These are phyloP conservation scores for Aspergillus fumigatiaffinis DNA, from an alignment of 2,329 filamentous ascomycete species.

Conservation along the genomic window DNA sequence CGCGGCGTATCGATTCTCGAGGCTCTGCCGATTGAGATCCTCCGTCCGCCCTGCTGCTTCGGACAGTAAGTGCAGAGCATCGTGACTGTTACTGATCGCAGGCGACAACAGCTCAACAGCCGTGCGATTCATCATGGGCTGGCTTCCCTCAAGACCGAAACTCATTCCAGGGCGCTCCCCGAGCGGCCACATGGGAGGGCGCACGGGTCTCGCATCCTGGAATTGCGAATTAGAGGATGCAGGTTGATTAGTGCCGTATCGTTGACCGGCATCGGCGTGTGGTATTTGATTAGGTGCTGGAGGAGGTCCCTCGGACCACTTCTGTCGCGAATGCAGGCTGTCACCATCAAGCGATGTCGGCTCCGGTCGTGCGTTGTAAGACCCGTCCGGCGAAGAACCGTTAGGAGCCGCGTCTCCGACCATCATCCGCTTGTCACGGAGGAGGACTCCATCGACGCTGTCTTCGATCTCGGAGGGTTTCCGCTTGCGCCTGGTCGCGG, in stretches of 20 bases:
- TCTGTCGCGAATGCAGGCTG: slow-evolving; percentile 19
- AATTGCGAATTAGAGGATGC: slow-evolving; percentile 17
- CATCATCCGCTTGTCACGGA: slow-evolving; percentile 52
- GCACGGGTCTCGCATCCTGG: slow-evolving; percentile 24
- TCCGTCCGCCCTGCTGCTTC: slow-evolving; percentile 65
- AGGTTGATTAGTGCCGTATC: slow-evolving; percentile 25
- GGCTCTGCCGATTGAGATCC: slow-evolving; percentile 47
- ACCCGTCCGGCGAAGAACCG: slow-evolving; percentile 21
- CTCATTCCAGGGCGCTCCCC: slow-evolving; percentile 22
- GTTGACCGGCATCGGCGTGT: slow-evolving; percentile 18
- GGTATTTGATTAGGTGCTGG: slow-evolving; percentile 17
- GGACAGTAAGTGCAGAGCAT: slow-evolving; percentile 86
- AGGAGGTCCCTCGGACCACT: slow-evolving; percentile 30
- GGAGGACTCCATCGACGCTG: slow-evolving; percentile 38
- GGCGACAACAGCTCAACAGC: slow-evolving; percentile 56
- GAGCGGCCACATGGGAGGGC: slow-evolving; percentile 22
- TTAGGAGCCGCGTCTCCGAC: slow-evolving; percentile 40
- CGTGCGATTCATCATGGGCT: slow-evolving; percentile 58
- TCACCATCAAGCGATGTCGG: slow-evolving; percentile 23
- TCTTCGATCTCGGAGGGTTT: slow-evolving; percentile 57
- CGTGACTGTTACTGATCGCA: slow-evolving; percentile 85
- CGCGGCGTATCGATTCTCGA: slow-evolving; percentile 43
- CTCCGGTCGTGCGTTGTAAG: slow-evolving; percentile 25
- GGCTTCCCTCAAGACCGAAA: slow-evolving; percentile 47
- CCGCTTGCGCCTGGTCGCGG: slow-evolving; percentile 86